Base-by-base conservation (phyloP, 2,329 filamentous ascomycete genomes). In the Ophioceras dolichostomum region DNA sequence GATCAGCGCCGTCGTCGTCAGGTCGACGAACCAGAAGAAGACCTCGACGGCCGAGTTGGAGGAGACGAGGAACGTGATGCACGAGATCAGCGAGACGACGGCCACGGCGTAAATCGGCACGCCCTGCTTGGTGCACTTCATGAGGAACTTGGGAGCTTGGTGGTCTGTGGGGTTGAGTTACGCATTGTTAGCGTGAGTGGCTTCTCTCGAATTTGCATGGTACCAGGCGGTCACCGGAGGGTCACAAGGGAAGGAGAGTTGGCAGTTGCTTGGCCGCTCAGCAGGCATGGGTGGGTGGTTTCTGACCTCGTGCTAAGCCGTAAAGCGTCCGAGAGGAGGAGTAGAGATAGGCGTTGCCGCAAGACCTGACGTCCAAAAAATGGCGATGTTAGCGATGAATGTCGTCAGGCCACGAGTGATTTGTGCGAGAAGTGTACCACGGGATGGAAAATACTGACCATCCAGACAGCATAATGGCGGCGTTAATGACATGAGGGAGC, bases 401-500 rank as follows among this genome's bases (percentile, higher is more conserved):
- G 32, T 22, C n/a, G 6, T 10, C 14, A 22, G 27, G 21, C 14
- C 4, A 22, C 20, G n/a, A 27, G 12, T 14, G 2, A 36, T 27
- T 28, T 18, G 2, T 13, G n/a, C n/a, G n/a, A n/a, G 22, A 17
- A 8, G 8, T 10, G 2, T 16, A 7, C n/a, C n/a, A 26, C 22
- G 22, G 17, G 18, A 20, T 6, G 6, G 20, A 10, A 12, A 18
- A 16, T 10, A 26, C 33, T 34, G 7, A 34, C 62, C 39, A 62
- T 42, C 53, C 63, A 7, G 34, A 55, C 37, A 64, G 53, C 28
- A 39, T 27, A 18, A 42, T 42, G 20, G 34, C 39, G 4, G 67
- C 67, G 46, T 76, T 76, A 49, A 76, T 68, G 32, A 76, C 67
- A 44, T 72, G 58, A 7, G 70, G 69, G 1, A 75, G 50, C 3